phyloP scores from a whole-genome alignment of 208 protist species.

The Trypanosoma caninum region DNA sequence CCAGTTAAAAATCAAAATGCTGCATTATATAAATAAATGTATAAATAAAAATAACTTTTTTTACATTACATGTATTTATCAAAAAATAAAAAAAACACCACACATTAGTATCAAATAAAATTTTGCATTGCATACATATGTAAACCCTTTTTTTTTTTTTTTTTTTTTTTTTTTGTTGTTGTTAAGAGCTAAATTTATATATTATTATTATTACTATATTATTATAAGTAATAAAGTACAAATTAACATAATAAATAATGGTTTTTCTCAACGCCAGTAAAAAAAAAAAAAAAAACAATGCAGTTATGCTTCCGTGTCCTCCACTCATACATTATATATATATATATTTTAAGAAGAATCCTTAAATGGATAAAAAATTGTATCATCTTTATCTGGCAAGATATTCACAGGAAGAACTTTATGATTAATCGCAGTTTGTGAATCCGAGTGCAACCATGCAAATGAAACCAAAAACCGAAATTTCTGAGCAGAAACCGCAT shows the following conservation, averaged over 20 bases:
- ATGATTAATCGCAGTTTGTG: constrained; percentile 40
- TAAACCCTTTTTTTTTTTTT: too few species aligned
- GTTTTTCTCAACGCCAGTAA: background rate
- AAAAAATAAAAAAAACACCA: too few species aligned
- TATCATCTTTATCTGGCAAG: constrained; percentile 56
- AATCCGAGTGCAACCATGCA: constrained; percentile 34
- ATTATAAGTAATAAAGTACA: too few species aligned
- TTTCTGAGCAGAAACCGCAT: constrained; percentile 32
- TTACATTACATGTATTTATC: too few species aligned
- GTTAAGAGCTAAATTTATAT: too few species aligned
- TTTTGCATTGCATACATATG: too few species aligned
- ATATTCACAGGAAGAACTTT: constrained; percentile 55
- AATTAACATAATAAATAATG: background rate
- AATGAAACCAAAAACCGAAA: constrained; percentile 58
- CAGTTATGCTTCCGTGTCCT: background rate
- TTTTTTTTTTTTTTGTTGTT: too few species aligned
- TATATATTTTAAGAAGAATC: constrained; percentile 5
- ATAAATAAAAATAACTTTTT: too few species aligned
- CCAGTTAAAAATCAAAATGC: too few species aligned
- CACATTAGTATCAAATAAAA: too few species aligned
- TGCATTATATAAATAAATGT: too few species aligned
- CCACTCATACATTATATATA: constrained; percentile 4
- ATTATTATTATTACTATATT: too few species aligned
- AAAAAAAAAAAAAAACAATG: constrained; percentile 6
- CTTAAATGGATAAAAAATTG: constrained; percentile 77